Base-by-base conservation (phyloP, 108 stramenopile genomes). In the Fragilaria crotonensis region DNA sequence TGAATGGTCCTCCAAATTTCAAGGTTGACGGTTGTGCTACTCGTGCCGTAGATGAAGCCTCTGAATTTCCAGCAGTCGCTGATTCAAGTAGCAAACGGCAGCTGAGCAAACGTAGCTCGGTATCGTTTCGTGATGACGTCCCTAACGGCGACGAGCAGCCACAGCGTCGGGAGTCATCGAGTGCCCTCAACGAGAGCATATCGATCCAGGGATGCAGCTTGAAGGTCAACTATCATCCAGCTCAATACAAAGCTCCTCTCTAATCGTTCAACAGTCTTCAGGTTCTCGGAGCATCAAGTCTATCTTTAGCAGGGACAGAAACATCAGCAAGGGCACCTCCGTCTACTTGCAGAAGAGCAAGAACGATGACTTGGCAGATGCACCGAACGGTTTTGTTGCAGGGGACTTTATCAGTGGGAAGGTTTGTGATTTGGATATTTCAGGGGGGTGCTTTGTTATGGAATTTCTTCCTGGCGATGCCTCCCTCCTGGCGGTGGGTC, bases 321-420 rank as follows among this genome's bases (percentile, higher is more conserved):
- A 41, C 36, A 41, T 14, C 14, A 11, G 7, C 7, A 41, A 41
- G 36, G 36, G 14, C 7, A 41, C 11, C 36, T 41, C 14, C 36
- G 14, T 41, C 7, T 14, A 14, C 7, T 41, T 41, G 14, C 7
- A 14, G 14, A 41, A 41, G 36, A 41, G 36, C 14, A 41, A 41
- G 7, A 41, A 41, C 36, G 36, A 41, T 11, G 36, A 41, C 7
- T 14, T 41, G 11, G 14, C 14, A 41, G 36, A 41, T 41, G 36
- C 36, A 7, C 36, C 36, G 14, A 9, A 25, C n/a, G 63, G 63
- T n/a, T 64, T 56, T 28, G 27, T 56, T 2, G 45, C 55, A 32
- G 69, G 69, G 25, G 45, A 57, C 25, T 70, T 70, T 59, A 23
- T 49, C 9, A 32, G 54, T 0, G 69, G 69, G 7, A 63, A 51